These are phyloP conservation scores for Xylaria acuta DNA, from an alignment of 495 filamentous ascomycete genomes.

Conservation along the genomic window DNA sequence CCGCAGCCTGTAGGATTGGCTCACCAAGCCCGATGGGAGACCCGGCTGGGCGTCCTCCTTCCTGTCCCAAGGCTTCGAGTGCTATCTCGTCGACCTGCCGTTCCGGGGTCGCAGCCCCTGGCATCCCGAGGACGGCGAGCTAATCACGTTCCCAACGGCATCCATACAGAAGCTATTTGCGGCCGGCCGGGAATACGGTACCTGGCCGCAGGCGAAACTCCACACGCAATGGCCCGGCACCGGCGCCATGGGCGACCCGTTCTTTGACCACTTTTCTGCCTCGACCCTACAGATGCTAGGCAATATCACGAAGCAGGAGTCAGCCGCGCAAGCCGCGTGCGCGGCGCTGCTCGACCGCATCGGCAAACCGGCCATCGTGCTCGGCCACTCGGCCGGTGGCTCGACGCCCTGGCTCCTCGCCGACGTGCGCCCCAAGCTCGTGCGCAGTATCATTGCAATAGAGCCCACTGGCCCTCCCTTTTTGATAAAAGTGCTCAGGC, in stretches of 20 bases:
- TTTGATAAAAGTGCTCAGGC: slow-evolving; percentile 38
- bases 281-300: slow-evolving; percentile 50
- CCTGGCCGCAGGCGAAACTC: slow-evolving; percentile 52
- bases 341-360: slow-evolving; percentile 55
- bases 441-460: slow-evolving; percentile 56
- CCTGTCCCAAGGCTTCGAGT: slow-evolving; percentile 51
- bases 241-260: slow-evolving; percentile 54
- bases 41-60: slow-evolving; percentile 61
- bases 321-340: slow-evolving; percentile 52
- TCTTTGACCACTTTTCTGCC: slow-evolving; percentile 58
- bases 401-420: slow-evolving; percentile 55
- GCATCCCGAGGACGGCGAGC: slow-evolving; percentile 30
- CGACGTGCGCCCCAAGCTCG: slow-evolving; percentile 52
- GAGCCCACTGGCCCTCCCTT: slow-evolving; percentile 65
- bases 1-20: slow-evolving; percentile 46
- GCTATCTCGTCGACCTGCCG: slow-evolving; percentile 55
- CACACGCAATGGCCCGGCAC: slow-evolving; percentile 64
- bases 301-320: slow-evolving; percentile 48
- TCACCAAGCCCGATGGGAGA: slow-evolving; percentile 57
- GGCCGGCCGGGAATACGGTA: slow-evolving; percentile 41
- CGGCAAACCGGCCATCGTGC: slow-evolving; percentile 51
- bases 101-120: slow-evolving; percentile 45
- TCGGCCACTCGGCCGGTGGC: slow-evolving; percentile 63
- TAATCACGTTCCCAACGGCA: slow-evolving; percentile 35
- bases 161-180: slow-evolving; percentile 47